Base-by-base conservation (phyloP, 768 basidiomycete species). In the Collybia sordida region DNA sequence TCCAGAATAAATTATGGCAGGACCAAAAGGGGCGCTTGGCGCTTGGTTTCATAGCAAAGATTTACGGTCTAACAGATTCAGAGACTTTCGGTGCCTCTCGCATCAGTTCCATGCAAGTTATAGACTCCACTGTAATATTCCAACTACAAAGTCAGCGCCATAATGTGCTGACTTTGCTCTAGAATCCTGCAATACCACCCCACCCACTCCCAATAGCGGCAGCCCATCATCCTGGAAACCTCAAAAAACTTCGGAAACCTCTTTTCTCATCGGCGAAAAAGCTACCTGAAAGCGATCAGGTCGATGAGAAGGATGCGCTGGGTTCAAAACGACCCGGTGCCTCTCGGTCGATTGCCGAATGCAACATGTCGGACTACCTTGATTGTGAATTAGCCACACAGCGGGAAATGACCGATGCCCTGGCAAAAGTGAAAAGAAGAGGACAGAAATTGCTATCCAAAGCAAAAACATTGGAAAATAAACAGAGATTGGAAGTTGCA, bases 151-250 rank as follows among this genome's bases (percentile, higher is more conserved):
- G 31, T 14, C 31, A 6, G 9, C 9, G 5, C 31, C 11, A 7
- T 31, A 14, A n/a, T 8, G 18, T 18, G 14, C 12, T 3, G 39
- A 18, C 9, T 31, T 12, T 3, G 21, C 9, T 25, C 11, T 39
- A 52, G 49, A 23, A 48, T 18, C 39, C 50, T 17, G 17, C 19
- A 28, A 44, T 28, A 2, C 21, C 47, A 5, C 50, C 55, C 3
- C 56, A 54, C 9, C 64, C 67, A 25, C 66, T 76, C 9, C 77
- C 75, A 2, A 62, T 77, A 21, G 73, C 77, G 22, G 78, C 78
- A 12, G 78, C 78, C 0, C 75, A 73, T 48, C 75, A 79, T 49
- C 78, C 75, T 0, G 49, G 60, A 1, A 53, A 68, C 37, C 46
- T 77, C 11, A 64, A 66, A 27, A 65, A 64, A 50, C 53, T 75